These are phyloP conservation scores for Boletus pseudo-olivaceus DNA, from an alignment of 768 basidiomycete species.

Conservation along the genomic window DNA sequence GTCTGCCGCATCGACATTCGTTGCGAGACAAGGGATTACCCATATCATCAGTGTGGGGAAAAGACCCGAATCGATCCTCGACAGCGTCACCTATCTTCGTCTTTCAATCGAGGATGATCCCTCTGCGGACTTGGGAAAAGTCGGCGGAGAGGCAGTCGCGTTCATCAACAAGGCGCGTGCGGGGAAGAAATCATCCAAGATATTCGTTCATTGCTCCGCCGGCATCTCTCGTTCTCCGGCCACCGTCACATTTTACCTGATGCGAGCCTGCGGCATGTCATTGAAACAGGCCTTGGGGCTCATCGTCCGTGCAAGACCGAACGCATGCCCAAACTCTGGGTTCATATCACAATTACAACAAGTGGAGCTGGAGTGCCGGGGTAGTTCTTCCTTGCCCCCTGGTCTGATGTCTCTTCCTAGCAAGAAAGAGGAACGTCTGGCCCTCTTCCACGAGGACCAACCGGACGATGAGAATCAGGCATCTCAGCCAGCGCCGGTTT, in stretches of 20 bases:
- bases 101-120: slow-evolving; percentile 8
- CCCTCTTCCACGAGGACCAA: slow-evolving; percentile 4
- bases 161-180: slow-evolving; percentile 3
- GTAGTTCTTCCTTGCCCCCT: neutral
- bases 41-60: slow-evolving; percentile 12
- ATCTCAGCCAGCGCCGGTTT: neutral
- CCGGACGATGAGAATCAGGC: neutral
- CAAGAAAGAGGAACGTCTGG: slow-evolving; percentile 6
- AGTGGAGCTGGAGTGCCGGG: neutral
- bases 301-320: slow-evolving; percentile 1
- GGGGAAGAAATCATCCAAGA: neutral
- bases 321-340: slow-evolving; percentile 5
- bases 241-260: slow-evolving; percentile 4
- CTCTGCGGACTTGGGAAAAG: slow-evolving; percentile 4
- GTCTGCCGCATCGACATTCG: slow-evolving; percentile 1
- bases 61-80: neutral
- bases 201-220: slow-evolving; percentile 10
- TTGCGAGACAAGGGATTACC: slow-evolving; percentile 5
- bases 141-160: neutral
- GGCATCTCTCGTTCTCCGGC: slow-evolving; percentile 11
- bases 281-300: slow-evolving; percentile 1
- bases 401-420: neutral
- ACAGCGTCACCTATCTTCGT: slow-evolving; percentile 5
- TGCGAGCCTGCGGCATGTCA: slow-evolving; percentile 1
- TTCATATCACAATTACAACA: neutral